A percentile compares a stretch with the other conserved stretches of the same genome.
phyloP scores from a whole-genome alignment of 2,329 filamentous ascomycete species.

The Ophiostoma himal-ulmi region DNA sequence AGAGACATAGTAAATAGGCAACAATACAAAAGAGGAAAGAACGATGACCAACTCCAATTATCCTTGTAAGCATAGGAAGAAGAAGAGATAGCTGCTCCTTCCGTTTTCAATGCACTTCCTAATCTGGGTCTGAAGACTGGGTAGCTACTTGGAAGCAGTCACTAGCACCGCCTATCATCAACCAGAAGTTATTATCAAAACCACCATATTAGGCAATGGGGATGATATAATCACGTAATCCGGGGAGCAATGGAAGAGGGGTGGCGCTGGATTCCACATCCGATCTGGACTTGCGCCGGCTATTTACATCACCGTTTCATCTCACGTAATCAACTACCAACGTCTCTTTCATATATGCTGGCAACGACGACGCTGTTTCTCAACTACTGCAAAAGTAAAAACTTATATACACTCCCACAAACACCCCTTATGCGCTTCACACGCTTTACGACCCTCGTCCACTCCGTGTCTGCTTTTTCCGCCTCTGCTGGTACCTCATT shows the following conservation, averaged over 20 bases:
- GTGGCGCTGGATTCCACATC: slow-evolving; percentile 3
- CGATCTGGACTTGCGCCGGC: neutral
- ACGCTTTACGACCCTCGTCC: slow-evolving; percentile 39
- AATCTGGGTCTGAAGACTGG: neutral
- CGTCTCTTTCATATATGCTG: neutral
- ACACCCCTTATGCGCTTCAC: slow-evolving; percentile 42
- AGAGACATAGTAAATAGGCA: neutral
- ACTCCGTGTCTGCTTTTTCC: slow-evolving; percentile 43
- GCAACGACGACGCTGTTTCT: neutral
- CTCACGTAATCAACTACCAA: neutral
- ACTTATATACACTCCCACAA: neutral
- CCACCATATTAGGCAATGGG: neutral
- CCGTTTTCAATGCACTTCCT: neutral
- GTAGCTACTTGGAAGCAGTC: neutral
- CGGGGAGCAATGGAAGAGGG: neutral
- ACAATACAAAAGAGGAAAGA: neutral
- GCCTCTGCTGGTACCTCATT: slow-evolving; percentile 38
- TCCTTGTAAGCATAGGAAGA: neutral
- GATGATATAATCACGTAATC: slow-evolving; percentile 5
- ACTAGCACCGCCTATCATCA: neutral
- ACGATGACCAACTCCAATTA: neutral
- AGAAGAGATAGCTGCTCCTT: neutral
- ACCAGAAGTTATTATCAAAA: neutral
- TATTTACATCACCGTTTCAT: neutral
- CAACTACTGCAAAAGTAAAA: neutral